Conservation (phyloP, 805 yeast species). For the Saccharomycodes ludwigii region DNA sequence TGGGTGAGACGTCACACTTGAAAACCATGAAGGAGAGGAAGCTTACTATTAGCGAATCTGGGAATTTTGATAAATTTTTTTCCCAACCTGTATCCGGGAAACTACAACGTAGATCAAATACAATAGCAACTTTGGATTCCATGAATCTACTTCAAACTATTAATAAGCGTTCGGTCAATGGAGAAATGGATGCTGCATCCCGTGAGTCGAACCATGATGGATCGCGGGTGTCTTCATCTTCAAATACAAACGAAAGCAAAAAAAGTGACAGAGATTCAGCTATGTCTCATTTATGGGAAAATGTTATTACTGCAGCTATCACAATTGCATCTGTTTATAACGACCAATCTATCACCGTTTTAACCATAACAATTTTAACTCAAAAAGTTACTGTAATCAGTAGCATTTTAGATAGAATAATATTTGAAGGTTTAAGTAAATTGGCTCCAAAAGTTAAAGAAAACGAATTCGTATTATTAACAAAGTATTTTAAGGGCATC, state of each 20-base stretch:
- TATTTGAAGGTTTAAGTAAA: conserved; percentile 49
- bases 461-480: conserved; percentile 53
- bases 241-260: conserved; percentile 1
- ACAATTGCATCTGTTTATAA: conserved; percentile 54
- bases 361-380: conserved; percentile 69
- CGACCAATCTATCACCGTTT: conserved; percentile 60
- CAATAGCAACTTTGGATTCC: conserved; percentile 4
- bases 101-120: neutral
- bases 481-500: conserved; percentile 43
- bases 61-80: too few relatives aligned
- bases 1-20: conserved; percentile 35
- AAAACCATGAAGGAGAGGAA: conserved; percentile 4
- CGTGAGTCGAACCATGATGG: neutral
- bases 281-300: conserved; percentile 38
- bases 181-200: neutral
- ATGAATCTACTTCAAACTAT: conserved; percentile 3
- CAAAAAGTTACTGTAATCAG: conserved; percentile 52
- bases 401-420: conserved; percentile 38
- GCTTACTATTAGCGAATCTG: conserved; percentile 1
- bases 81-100: too few relatives aligned
- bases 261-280: conserved; percentile 4
- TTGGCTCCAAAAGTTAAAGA: conserved; percentile 51
- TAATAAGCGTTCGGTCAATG: conserved; percentile 1
- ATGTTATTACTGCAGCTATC: conserved; percentile 56
- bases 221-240: neutral